These are phyloP conservation scores for Purshia tridentata DNA, from an alignment of 306 rosid species.

Conservation along the genomic window DNA sequence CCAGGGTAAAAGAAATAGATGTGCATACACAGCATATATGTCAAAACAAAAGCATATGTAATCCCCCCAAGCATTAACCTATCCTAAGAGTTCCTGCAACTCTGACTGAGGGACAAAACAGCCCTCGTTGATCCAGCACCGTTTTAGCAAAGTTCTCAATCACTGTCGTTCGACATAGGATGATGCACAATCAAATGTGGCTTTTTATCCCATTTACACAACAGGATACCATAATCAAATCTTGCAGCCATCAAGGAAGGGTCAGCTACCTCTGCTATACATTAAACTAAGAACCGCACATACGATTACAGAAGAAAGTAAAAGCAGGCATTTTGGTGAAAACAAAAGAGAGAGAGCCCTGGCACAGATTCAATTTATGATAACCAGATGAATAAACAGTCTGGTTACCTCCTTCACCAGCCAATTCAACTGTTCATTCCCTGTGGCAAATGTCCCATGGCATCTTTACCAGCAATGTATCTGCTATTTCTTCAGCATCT, in stretches of 20 bases:
- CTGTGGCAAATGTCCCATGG: conserved; percentile 12
- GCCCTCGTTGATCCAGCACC: background rate
- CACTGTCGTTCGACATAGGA: background rate
- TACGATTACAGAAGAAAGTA: conserved; percentile 22
- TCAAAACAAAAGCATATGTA: background rate
- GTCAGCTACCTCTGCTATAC: conserved; percentile 42
- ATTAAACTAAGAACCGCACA: conserved; percentile 26
- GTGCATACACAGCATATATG: background rate
- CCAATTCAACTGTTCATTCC: conserved; percentile 19
- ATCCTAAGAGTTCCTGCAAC: background rate
- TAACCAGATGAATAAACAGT: conserved; percentile 44
- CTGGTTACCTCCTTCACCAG: conserved; percentile 52
- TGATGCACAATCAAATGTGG: conserved; percentile 6
- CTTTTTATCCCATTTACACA: background rate
- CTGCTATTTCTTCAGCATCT: conserved; percentile 29
- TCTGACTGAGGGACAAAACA: background rate
- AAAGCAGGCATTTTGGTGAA: conserved; percentile 26
- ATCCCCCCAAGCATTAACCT: background rate
- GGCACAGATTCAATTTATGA: conserved; percentile 26
- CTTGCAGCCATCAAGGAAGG: conserved; percentile 33
- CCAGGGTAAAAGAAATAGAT: background rate
- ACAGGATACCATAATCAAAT: conserved; percentile 22
- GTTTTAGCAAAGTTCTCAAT: background rate
- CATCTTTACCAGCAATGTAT: conserved; percentile 11
- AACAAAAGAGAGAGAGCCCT: conserved; percentile 20